Base-by-base conservation (phyloP, 441 rosid species). In the Daphne laureola region DNA sequence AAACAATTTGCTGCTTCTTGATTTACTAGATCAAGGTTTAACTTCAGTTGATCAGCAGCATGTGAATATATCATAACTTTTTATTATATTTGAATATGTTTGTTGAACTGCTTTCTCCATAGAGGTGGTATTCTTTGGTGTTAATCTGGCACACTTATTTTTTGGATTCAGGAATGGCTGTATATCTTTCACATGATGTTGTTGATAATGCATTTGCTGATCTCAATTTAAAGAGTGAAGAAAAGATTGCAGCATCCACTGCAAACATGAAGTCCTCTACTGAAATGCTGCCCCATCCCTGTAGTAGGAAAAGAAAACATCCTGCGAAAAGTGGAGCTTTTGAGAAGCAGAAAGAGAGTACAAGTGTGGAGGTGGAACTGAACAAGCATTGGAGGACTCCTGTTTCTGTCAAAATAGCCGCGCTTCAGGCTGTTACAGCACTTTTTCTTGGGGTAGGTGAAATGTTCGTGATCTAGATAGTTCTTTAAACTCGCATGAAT, bases 381-480 rank as follows among this genome's bases (percentile, higher is more conserved):
- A 68, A 57, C 51, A 66, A 57, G 58, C 49, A 45, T 61, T 57
- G 56, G 4, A 50, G 25, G 50, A 58, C 69, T 64, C 76, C 69
- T 8, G 59, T 69, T 51, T 63, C 83, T 56, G 59, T 88, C 42
- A 82, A 88, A 76, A 78, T 84, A 70, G 96, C 95, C 51, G 86
- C 95, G 48, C 71, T 91, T 46, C 91, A 80, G 74, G 75, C 90
- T 40, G 66, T 92, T 49, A 87, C 86, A 75, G 67, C 78, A 61
- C 86, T 86, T 73, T 79, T 92, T 14, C 81, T 72, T 17, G 88
- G 79, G 79, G 97, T 92, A 80, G 57, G 89, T 57, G 40, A 50
- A 55, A 4, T 38, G 16, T 21, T 15, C 43, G n/a, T 38, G 43
- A 43, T 43, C 21, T 42, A 49, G 31, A 17, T 5, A 36, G 14